A percentile compares a stretch with the other conserved stretches of the same genome.
Evolutionary conservation across 2,329 filamentous ascomycete species (phyloP).

Genomic region (Fusarium pseudonygamai): DNA sequence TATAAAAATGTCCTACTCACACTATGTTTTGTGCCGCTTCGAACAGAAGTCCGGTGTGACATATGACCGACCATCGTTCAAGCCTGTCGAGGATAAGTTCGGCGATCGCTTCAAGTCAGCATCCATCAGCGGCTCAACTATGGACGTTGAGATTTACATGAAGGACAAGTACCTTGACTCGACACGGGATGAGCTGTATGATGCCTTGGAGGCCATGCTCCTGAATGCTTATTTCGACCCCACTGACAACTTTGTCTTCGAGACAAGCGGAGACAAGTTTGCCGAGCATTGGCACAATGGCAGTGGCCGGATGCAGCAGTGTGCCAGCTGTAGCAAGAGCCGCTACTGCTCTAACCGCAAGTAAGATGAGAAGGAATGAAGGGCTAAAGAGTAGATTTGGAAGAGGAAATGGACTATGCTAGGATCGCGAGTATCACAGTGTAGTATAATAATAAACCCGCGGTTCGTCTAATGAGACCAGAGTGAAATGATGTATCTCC

Average conservation of each 20-base stretch:
- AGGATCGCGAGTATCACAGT: not conserved
- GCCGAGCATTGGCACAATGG: not conserved
- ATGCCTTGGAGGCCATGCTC: not conserved
- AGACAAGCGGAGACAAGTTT: not conserved
- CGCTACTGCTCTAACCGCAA: not conserved
- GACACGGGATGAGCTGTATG: not conserved
- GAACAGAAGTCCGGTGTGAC: not conserved
- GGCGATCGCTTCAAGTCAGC: not conserved
- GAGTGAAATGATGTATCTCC: rapidly evolving
- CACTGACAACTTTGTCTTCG: not conserved
- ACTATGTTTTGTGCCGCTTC: not conserved
- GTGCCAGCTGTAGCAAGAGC: not conserved
- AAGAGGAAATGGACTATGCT: too few relatives aligned
- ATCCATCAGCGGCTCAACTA: not conserved
- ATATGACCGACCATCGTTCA: not conserved
- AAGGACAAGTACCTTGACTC: not conserved
- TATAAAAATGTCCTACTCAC: not conserved
- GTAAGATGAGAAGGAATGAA: rapidly evolving
- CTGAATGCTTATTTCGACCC: not conserved
- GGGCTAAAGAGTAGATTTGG: rapidly evolving
- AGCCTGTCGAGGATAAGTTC: not conserved
- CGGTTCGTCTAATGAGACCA: rapidly evolving
- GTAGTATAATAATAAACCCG: not conserved
- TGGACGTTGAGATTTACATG: not conserved
- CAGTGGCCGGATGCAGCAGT: not conserved